These are phyloP conservation scores for Allomyces arbusculus DNA, from an alignment of 192 early-diverging fungal genomes.

Conservation along the genomic window DNA sequence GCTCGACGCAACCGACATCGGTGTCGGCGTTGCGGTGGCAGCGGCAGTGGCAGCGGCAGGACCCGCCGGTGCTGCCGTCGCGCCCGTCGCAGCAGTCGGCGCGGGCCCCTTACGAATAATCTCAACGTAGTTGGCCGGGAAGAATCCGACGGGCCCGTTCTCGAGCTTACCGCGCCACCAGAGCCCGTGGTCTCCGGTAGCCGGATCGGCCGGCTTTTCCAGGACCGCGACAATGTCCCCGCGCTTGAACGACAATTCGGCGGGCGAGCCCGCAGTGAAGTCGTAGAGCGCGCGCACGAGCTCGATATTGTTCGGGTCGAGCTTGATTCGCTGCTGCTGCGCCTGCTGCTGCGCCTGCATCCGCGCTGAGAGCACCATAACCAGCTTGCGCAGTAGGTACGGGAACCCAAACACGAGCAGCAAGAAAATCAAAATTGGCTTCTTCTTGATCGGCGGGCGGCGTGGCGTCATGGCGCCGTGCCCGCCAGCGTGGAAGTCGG, in stretches of 20 bases:
- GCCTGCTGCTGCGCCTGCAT: neutral
- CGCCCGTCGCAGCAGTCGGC: neutral
- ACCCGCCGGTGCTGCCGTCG: no score
- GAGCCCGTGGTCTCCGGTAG: conserved; percentile 10
- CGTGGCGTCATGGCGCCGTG: no score
- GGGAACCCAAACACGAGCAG: neutral
- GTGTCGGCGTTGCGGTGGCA: no score
- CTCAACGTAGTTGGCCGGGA: conserved; percentile 30
- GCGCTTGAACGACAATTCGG: conserved; percentile 20
- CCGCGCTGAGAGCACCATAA: neutral
- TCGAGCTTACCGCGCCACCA: conserved; percentile 35
- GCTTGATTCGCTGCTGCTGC: neutral
- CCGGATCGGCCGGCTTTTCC: conserved; percentile 16
- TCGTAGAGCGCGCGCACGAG: conserved; percentile 17
- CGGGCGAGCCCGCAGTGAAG: conserved; percentile 11
- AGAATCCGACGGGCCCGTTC: conserved; percentile 23
- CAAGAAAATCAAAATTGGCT: neutral
- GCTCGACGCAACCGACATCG: no score
- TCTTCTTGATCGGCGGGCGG: neutral
- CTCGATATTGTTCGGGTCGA: neutral
- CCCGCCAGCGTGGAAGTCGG: no score
- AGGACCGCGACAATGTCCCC: conserved; percentile 33
- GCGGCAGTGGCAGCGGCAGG: no score
- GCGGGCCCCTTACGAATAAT: conserved; percentile 16
- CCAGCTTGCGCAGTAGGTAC: neutral